Evolutionary conservation across 1,139 yeast species (phyloP), one percentile per base, ranked within the genome.

Genomic region (Yamadazyma kanchanaburiensis): DNA sequence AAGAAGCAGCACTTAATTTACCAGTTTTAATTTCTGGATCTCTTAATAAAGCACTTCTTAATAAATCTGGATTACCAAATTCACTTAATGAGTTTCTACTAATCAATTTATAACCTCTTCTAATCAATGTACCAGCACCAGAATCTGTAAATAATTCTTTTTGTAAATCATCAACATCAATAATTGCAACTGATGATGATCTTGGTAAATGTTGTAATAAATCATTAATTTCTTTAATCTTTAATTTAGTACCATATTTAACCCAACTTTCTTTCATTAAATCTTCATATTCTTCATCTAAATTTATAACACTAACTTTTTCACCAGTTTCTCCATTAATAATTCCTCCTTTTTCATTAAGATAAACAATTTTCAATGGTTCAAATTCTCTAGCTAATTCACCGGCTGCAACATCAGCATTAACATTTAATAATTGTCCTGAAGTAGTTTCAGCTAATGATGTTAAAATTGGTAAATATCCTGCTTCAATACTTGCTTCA

Each of bases 381-480:
- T 91, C 96, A 47, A 91, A 85, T 36, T 86, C 96, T 55, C 97
- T 77, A 14, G 98, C 97, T 45, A 91, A 74, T 60, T 91, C 97
- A 46, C 96, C 95, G 28, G 99, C 99, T 25, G 98, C 98, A 32
- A 91, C 96, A 54, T 91, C 99, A 6, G 99, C 99, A 56, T 91
- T 91, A 39, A 91, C 98, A 51, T 91, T 91, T 55, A 91, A 74
- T 57, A 91, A 83, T 65, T 91, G 99, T 17, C 99, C 98, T 4
- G 94, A 86, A 12, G 94, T 74, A 17, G 97, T 91, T 63, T 91
- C 98, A 9, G 98, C 98, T 49, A 91, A 64, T 1, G 97, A 89
- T 2, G 99, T 94, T 55, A 91, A 74, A 45, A 91, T 89, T 17
- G 99, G 99, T 51, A 91, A 72, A 38, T 95, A 94, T 28, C 99